These are phyloP conservation scores for Metschnikowia vanudenii DNA, from an alignment of 805 yeast species.

Conservation along the genomic window DNA sequence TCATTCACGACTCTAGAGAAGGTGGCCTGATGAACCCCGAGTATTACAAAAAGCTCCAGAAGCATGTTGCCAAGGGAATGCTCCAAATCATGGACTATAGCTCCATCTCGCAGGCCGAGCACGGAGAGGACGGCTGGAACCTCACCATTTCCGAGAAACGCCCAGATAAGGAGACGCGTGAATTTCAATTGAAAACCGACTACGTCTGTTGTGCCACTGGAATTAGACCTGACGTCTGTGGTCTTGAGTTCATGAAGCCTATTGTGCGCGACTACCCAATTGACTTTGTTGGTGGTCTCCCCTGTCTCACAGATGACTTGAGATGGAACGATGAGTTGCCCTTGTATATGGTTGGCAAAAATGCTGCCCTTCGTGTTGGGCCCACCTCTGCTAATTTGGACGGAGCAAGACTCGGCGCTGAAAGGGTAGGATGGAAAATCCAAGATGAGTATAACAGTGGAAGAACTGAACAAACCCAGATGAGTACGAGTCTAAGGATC, in stretches of 20 bases:
- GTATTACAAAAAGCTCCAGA: slow-evolving; percentile 32
- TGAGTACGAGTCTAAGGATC: slow-evolving; percentile 11
- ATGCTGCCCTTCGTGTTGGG: slow-evolving; percentile 42
- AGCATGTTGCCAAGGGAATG: slow-evolving; percentile 30
- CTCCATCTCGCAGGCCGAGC: slow-evolving; percentile 24
- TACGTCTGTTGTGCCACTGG: slow-evolving; percentile 47
- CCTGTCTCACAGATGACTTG: slow-evolving; percentile 44
- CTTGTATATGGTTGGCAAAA: slow-evolving; percentile 42
- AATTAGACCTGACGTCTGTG: slow-evolving; percentile 27
- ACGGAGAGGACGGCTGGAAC: slow-evolving; percentile 32
- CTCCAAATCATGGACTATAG: slow-evolving; percentile 30
- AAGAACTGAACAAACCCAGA: background rate
- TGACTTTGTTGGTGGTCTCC: slow-evolving; percentile 35
- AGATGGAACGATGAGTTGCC: slow-evolving; percentile 43
- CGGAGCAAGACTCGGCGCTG: slow-evolving; percentile 47
- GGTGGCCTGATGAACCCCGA: slow-evolving; percentile 50
- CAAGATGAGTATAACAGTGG: slow-evolving; percentile 18
- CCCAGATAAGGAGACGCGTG: slow-evolving; percentile 5
- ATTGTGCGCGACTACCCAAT: slow-evolving; percentile 30
- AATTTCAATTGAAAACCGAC: slow-evolving; percentile 18
- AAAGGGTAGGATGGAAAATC: slow-evolving; percentile 41
- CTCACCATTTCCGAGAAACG: slow-evolving; percentile 16
- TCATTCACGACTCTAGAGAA: slow-evolving; percentile 42
- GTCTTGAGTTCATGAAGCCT: slow-evolving; percentile 30
- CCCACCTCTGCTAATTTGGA: slow-evolving; percentile 48